A percentile compares a stretch with the other conserved stretches of the same genome.
phyloP scores from a whole-genome alignment of 139 green algal species.

The Tetraselmis striata region DNA sequence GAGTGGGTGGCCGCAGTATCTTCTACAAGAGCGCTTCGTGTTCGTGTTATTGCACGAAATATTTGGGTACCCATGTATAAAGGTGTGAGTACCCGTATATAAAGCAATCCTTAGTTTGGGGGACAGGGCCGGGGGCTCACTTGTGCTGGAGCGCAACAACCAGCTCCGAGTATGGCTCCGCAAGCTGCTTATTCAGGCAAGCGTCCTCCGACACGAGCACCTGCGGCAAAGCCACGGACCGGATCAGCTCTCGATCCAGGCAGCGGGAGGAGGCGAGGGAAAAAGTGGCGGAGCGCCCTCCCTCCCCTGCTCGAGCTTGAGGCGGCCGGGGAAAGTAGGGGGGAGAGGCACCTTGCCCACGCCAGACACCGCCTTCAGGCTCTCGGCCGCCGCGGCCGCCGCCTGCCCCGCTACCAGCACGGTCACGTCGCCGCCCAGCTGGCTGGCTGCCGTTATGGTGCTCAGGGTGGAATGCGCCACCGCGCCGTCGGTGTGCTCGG shows the following conservation, averaged over 20 bases:
- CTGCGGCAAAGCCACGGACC: constrained; percentile 9
- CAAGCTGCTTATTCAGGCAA: constrained; percentile 46
- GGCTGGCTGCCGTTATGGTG: constrained; percentile 22
- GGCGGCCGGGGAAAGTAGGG: too few species aligned
- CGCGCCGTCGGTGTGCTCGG: constrained; percentile 29
- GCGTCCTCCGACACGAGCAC: constrained; percentile 56
- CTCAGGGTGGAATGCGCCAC: constrained; percentile 27
- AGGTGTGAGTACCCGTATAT: too few species aligned
- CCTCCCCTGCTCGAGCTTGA: too few species aligned
- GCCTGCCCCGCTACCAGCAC: constrained; percentile 27
- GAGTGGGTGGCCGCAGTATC: too few species aligned
- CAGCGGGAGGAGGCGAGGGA: too few species aligned
- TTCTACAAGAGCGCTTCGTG: too few species aligned
- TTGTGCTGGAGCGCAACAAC: constrained; percentile 33
- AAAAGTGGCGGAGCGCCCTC: too few species aligned
- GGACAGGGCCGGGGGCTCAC: too few species aligned
- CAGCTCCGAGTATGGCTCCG: constrained; percentile 47
- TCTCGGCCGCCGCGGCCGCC: constrained; percentile 11
- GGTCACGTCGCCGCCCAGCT: constrained; percentile 19
- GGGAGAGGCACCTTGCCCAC: constrained; percentile 44
- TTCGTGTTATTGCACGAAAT: too few species aligned
- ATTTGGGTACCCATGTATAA: too few species aligned
- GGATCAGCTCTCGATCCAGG: too few species aligned
- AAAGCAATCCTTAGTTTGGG: too few species aligned
- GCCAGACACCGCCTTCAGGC: constrained; percentile 14